These are phyloP conservation scores for Hemileccinum impolitum DNA, from an alignment of 768 basidiomycete species.

Conservation along the genomic window DNA sequence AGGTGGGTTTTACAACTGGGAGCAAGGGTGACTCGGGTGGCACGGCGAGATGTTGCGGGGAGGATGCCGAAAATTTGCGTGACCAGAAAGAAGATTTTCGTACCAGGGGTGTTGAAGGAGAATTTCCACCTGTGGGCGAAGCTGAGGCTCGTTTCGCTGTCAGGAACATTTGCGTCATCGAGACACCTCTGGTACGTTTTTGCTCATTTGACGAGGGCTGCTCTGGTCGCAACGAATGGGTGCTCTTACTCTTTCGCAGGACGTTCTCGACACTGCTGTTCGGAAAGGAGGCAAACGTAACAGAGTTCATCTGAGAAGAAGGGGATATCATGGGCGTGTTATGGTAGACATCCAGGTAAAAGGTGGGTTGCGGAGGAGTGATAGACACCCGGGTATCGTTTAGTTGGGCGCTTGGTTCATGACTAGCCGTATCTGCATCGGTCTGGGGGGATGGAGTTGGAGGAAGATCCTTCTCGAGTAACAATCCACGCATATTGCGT, in stretches of 20 bases:
- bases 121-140: slow-evolving; percentile 15
- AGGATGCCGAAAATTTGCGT: slow-evolving; percentile 44
- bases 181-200: slow-evolving; percentile 51
- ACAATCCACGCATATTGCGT: slow-evolving; percentile 12
- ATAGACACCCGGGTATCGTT: slow-evolving; percentile 13
- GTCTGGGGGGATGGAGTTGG: slow-evolving; percentile 36
- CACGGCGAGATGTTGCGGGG: slow-evolving; percentile 26
- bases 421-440: not conserved
- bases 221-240: slow-evolving; percentile 29
- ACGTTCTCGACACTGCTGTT: slow-evolving; percentile 11
- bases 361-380: slow-evolving; percentile 50
- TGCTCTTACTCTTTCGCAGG: slow-evolving; percentile 54
- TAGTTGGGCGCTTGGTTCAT: slow-evolving; percentile 1
- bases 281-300: slow-evolving; percentile 38
- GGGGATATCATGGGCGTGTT: slow-evolving; percentile 44
- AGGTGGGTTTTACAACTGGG: slow-evolving; percentile 40
- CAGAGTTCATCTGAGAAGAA: slow-evolving; percentile 45
- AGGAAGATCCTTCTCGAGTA: slow-evolving; percentile 48
- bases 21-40: slow-evolving; percentile 34
- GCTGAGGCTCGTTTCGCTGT: slow-evolving; percentile 46
- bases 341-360: slow-evolving; percentile 58
- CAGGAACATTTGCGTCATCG: slow-evolving; percentile 46
- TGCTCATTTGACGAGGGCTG: slow-evolving; percentile 13
- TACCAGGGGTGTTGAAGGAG: slow-evolving; percentile 39
- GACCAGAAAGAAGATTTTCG: slow-evolving; percentile 70